Conservation (phyloP, 2,329 filamentous ascomycete species). For the Albophoma yamanashiensis region DNA sequence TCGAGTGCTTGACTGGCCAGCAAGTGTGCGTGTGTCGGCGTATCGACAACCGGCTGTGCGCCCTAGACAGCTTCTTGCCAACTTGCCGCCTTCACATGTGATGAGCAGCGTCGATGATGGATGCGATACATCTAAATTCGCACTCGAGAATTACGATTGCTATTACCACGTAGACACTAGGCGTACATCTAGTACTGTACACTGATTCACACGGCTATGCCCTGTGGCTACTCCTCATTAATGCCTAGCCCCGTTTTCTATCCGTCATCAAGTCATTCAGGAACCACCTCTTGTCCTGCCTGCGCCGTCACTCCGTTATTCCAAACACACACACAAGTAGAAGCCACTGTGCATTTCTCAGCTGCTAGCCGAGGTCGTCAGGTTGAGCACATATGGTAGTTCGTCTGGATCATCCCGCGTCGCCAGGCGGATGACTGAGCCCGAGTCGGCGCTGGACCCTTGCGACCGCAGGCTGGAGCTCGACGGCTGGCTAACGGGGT, state of each 20-base stretch:
- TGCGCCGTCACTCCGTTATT: background rate
- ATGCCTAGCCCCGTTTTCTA: background rate
- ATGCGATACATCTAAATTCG: background rate
- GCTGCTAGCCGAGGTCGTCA: constrained; percentile 19
- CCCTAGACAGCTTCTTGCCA: background rate
- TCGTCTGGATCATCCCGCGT: constrained; percentile 20
- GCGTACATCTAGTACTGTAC: background rate
- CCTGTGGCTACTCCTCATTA: background rate
- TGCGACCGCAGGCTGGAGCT: constrained; percentile 28
- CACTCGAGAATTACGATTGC: background rate
- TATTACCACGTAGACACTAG: background rate
- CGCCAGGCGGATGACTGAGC: constrained; percentile 38
- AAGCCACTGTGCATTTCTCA: background rate
- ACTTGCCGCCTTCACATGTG: background rate
- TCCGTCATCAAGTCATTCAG: background rate
- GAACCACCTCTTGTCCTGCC: background rate
- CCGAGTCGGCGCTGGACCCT: constrained; percentile 22
- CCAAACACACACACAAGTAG: background rate
- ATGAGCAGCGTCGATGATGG: background rate
- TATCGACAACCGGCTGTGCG: too few relatives aligned
- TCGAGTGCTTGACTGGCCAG: background rate
- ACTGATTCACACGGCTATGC: background rate
- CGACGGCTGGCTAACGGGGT: constrained; percentile 25
- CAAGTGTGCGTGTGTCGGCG: background rate
- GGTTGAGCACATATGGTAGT: constrained; percentile 26